Base-by-base conservation (phyloP, 2,329 filamentous ascomycete species). In the Atkinsonella hypoxylon region DNA sequence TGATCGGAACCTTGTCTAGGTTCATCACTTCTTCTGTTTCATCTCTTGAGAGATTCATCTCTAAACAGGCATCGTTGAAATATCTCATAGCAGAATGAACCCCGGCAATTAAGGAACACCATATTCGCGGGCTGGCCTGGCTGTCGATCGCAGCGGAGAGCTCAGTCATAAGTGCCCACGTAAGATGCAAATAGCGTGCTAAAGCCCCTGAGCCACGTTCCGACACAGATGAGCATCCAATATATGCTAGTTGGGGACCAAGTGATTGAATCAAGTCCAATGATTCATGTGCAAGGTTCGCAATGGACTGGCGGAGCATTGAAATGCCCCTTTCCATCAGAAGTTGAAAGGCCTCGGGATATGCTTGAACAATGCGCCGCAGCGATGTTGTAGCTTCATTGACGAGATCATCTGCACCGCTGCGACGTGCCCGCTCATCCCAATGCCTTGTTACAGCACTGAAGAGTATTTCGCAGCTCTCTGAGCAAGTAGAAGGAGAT, bases 241-340 rank as follows among this genome's bases (percentile, higher is more conserved):
- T 65, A 49, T 70, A 74, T 3, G 72, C 72, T 2, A 81, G 56
- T 2, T 73, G 66, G 10, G 67, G 65, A 4, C 74, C 64, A 2
- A 76, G 62, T 30, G 59, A 60, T 31, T 64, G 62, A 5, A 71
- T 62, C 9, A 55, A 57, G 41, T 61, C 56, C 4, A 57, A 55
- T 4, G 60, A 57, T 10, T 63, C 58, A 1, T 55, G 32, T 10
- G 49, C 51, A 4, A 56, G 52, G 12, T 48, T 48, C 4, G 55
- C 48, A 50, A 62, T 60, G 39, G 57, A 59, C 2, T 55, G 45
- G 11, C 58, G 60, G 22, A 67, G 57, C 7, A 62, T 55, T 3
- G 50, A 48, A 13, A 64, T 55, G 4, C 58, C 60, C 36, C 60
- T 58, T 7, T 58, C 56, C 5, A 68, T 58, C 20, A 75, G 47